phyloP scores from a whole-genome alignment of 2,329 filamentous ascomycete species.

The Akanthomyces dipterigenus region DNA sequence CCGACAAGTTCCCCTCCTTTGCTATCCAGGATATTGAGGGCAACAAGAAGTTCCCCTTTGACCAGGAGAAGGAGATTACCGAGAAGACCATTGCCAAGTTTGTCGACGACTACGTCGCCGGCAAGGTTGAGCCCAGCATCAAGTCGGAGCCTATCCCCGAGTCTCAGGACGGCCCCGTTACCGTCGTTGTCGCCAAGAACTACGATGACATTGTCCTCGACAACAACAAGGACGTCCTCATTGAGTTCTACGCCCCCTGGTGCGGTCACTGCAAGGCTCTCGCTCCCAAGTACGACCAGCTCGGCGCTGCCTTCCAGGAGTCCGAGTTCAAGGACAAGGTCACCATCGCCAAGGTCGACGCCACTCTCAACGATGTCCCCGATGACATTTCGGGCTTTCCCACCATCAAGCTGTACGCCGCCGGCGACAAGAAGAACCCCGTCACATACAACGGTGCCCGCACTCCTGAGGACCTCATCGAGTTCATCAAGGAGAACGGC shows the following conservation, averaged over 20 bases:
- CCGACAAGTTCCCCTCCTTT: constrained; percentile 92
- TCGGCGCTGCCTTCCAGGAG: constrained; percentile 70
- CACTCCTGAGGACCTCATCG: constrained; percentile 82
- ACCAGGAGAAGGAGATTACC: constrained; percentile 74
- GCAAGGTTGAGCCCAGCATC: constrained; percentile 91
- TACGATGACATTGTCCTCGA: constrained; percentile 90
- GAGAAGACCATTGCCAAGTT: constrained; percentile 68
- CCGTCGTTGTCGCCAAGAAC: constrained; percentile 84
- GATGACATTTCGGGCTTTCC: constrained; percentile 97
- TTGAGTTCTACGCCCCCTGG: constrained; percentile 99
- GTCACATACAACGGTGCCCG: constrained; percentile 83
- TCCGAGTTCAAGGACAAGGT: constrained; percentile 77
- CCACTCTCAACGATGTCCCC: constrained; percentile 90
- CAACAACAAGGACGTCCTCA: constrained; percentile 89
- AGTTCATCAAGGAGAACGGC: constrained; percentile 93
- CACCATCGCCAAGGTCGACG: constrained; percentile 94
- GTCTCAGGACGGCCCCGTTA: constrained; percentile 83
- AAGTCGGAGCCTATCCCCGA: constrained; percentile 97
- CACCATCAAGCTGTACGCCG: constrained; percentile 96
- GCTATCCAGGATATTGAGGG: constrained; percentile 93
- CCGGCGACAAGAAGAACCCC: constrained; percentile 77
- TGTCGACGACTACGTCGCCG: constrained; percentile 74
- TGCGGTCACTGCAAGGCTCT: constrained; percentile 99
- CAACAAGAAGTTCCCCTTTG: constrained; percentile 96
- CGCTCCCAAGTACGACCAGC: constrained; percentile 92